These are phyloP conservation scores for Erysimum pusillum DNA, from an alignment of 441 rosid species.

Conservation along the genomic window DNA sequence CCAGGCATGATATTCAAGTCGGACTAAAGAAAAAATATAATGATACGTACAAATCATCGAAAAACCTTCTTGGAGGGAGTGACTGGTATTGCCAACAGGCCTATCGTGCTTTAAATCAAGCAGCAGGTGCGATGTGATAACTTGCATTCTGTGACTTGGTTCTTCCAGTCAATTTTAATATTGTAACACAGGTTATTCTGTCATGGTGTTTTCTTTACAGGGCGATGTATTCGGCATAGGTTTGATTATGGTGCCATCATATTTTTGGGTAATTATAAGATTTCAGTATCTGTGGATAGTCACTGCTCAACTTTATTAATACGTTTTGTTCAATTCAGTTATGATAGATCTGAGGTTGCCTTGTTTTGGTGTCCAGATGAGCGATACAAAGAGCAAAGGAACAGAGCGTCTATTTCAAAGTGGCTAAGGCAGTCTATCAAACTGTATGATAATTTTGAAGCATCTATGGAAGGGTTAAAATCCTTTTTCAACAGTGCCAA, in stretches of 20 bases:
- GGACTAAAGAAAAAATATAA: constrained; percentile 88
- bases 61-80: constrained; percentile 84
- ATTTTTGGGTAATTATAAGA: constrained; percentile 67
- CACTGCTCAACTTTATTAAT: constrained; percentile 4
- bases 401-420: constrained; percentile 77
- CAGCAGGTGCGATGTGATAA: constrained; percentile 69
- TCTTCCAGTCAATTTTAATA: constrained; percentile 23
- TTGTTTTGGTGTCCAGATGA: constrained; percentile 67
- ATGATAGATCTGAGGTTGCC: constrained; percentile 16
- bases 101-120: constrained; percentile 97
- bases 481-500: constrained; percentile 81
- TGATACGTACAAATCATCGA: constrained; percentile 79
- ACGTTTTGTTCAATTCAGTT: constrained; percentile 19
- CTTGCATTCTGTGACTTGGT: constrained; percentile 28
- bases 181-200: constrained; percentile 18
- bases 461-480: constrained; percentile 66
- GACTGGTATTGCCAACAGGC: constrained; percentile 99
- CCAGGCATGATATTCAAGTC: constrained; percentile 86
- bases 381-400: constrained; percentile 81
- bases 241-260: constrained; percentile 96
- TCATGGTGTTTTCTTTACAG: constrained; percentile 53
- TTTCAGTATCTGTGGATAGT: constrained; percentile 13
- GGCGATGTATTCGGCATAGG: constrained; percentile 94
- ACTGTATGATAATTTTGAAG: constrained; percentile 67
- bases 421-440: constrained; percentile 90